phyloP scores from a whole-genome alignment of 163 green algal species.

The Scenedesmus sp. region DNA sequence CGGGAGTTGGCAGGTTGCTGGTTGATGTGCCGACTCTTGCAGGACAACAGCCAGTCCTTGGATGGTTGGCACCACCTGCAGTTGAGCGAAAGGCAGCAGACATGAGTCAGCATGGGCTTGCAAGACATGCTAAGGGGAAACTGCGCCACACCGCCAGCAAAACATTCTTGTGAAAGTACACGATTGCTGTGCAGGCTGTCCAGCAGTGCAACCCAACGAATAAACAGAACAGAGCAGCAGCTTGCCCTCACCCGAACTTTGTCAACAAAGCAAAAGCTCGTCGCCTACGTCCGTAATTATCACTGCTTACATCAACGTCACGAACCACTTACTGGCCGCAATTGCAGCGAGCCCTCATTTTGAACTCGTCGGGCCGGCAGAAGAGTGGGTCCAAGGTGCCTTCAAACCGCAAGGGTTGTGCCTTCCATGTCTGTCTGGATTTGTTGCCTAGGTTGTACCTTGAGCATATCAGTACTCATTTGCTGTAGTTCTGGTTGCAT shows the following conservation, averaged over 20 bases:
- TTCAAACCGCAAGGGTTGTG: neutral
- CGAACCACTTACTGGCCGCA: no score
- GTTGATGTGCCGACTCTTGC: no score
- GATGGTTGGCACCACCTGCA: neutral
- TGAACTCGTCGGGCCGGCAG: neutral
- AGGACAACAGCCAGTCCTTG: neutral
- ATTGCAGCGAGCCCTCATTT: neutral
- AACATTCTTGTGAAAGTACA: neutral
- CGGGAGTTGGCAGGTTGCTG: no score
- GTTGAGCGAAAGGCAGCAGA: neutral
- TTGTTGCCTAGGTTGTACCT: neutral
- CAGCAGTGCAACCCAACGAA: neutral
- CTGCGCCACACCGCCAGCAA: neutral
- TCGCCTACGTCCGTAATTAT: neutral
- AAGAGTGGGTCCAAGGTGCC: neutral
- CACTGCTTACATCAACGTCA: no score
- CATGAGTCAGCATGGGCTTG: neutral
- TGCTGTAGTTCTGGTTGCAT: no score
- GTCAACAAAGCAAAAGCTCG: neutral
- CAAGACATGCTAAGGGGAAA: neutral
- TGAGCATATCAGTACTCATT: no score
- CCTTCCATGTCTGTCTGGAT: neutral
- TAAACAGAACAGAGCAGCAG: neutral
- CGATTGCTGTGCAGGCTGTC: neutral
- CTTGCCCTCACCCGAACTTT: neutral